Conservation (phyloP, 441 rosid genomes). For the Arabidopsis lyrata region DNA sequence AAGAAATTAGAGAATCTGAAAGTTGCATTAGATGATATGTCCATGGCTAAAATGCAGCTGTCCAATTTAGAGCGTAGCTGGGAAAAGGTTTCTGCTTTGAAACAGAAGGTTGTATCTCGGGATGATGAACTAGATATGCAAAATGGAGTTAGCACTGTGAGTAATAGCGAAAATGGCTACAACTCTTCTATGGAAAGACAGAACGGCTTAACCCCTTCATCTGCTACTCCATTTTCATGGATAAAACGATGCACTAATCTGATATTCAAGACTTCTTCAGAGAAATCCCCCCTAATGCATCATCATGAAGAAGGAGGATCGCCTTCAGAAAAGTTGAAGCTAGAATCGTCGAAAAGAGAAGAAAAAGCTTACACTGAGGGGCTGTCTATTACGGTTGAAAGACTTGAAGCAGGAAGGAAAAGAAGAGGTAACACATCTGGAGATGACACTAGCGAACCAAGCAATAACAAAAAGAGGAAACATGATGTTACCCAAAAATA, state of each 20-base stretch:
- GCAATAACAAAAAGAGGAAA: slow-evolving; percentile 50
- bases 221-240: slow-evolving; percentile 78
- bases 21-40: slow-evolving; percentile 71
- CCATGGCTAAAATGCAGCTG: slow-evolving; percentile 70
- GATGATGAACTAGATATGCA: slow-evolving; percentile 49
- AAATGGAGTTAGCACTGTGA: slow-evolving; percentile 43
- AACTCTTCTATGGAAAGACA: slow-evolving; percentile 50
- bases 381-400: slow-evolving; percentile 49
- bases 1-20: slow-evolving; percentile 83
- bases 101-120: slow-evolving; percentile 47
- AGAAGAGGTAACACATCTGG: slow-evolving; percentile 52
- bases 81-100: slow-evolving; percentile 62
- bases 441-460: slow-evolving; percentile 43
- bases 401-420: slow-evolving; percentile 61
- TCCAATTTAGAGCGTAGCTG: slow-evolving; percentile 67
- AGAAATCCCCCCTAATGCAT: slow-evolving; percentile 45
- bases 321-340: slow-evolving; percentile 36
- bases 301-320: slow-evolving; percentile 30
- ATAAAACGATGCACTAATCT: slow-evolving; percentile 60
- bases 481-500: slow-evolving; percentile 42
- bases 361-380: slow-evolving; percentile 45
- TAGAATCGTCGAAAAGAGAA: slow-evolving; percentile 36
- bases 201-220: slow-evolving; percentile 48
- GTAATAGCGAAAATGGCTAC: slow-evolving; percentile 49
- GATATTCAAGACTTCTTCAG: slow-evolving; percentile 72